phyloP scores from a whole-genome alignment of 2,329 filamentous ascomycete species.

The Sporothrix dimorphospora region DNA sequence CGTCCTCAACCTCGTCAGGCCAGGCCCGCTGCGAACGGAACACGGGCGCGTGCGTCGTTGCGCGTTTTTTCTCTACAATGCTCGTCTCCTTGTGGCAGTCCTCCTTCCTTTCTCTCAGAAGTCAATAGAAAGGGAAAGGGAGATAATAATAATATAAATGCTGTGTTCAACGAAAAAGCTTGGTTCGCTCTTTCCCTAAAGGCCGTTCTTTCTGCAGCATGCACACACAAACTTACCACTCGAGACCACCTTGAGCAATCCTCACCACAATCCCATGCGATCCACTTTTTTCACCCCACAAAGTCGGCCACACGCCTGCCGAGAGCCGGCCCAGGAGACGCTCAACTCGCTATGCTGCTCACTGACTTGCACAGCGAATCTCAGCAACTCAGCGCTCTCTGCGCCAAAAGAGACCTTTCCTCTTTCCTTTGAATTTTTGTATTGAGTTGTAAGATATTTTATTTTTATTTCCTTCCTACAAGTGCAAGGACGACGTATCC shows the following conservation, averaged over 20 bases:
- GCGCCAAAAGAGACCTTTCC: neutral
- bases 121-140: neutral
- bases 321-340: neutral
- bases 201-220: neutral
- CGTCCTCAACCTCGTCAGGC: neutral
- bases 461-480: neutral
- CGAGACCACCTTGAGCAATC: neutral
- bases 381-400: neutral
- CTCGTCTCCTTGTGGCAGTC: too few species aligned
- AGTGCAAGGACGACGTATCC: too few species aligned
- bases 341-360: neutral
- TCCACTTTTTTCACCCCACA: constrained; percentile 18
- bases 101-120: constrained; percentile 5
- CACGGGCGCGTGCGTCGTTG: neutral
- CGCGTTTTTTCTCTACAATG: neutral
- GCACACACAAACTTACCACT: neutral
- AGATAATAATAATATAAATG: too few species aligned
- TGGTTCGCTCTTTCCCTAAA: neutral
- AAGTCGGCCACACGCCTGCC: constrained; percentile 20
- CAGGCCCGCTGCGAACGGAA: too few species aligned
- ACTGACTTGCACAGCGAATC: too few species aligned
- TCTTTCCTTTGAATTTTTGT: neutral
- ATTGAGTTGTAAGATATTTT: neutral
- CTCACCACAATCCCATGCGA: neutral
- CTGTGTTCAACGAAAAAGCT: neutral